These are phyloP conservation scores for Acanthamoeba royreba DNA, from an alignment of 208 protist species.

Conservation along the genomic window DNA sequence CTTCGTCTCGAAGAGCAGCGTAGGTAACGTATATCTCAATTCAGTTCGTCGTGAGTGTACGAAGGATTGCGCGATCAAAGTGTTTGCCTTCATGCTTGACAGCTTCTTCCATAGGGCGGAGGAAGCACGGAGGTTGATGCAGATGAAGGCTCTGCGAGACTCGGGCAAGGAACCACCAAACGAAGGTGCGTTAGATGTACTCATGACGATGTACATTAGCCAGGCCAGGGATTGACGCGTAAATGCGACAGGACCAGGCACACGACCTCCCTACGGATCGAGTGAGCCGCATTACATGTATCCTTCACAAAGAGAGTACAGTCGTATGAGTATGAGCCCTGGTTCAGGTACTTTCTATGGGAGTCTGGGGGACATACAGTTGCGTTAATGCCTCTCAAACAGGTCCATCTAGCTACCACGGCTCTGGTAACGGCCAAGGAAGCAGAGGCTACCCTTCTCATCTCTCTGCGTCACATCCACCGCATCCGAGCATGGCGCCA, in stretches of 20 bases:
- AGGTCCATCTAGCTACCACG: not conserved
- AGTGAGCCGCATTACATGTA: not conserved
- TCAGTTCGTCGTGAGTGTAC: too few species aligned
- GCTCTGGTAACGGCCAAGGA: not conserved
- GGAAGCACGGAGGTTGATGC: not conserved
- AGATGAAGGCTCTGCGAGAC: not conserved
- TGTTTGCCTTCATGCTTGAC: not conserved
- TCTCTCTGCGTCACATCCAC: not conserved
- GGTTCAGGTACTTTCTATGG: too few species aligned
- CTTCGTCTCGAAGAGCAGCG: not conserved
- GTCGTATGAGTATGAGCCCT: not conserved
- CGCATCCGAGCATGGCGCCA: not conserved
- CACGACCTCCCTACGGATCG: not conserved
- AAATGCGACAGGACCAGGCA: not conserved
- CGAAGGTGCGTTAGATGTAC: not conserved
- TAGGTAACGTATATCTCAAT: not conserved
- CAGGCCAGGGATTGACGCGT: not conserved
- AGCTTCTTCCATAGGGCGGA: too few species aligned
- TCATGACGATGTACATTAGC: not conserved
- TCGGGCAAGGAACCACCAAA: not conserved
- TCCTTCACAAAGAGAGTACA: not conserved
- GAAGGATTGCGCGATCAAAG: not conserved
- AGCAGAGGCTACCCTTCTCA: not conserved
- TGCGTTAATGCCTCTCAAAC: not conserved
- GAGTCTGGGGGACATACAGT: not conserved